Percentiles rank a stretch among this genome's conserved stretches.
phyloP scores from a whole-genome alignment of 192 early-diverging fungal genomes.

The Rhizoclosmatium globosum region DNA sequence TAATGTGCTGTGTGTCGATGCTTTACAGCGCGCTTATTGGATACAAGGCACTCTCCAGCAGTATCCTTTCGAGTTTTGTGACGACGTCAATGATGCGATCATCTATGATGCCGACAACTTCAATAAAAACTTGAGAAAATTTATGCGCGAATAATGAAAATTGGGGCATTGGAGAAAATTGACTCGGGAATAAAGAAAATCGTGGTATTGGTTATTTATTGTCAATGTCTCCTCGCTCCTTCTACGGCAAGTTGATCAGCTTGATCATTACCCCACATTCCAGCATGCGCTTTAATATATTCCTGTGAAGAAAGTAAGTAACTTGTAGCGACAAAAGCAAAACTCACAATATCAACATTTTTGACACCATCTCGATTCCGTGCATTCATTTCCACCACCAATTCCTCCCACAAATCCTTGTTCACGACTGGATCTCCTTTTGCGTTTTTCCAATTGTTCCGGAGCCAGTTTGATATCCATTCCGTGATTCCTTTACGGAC shows the following conservation, averaged over 20 bases:
- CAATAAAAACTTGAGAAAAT: too few species aligned
- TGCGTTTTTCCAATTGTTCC: conserved; percentile 68
- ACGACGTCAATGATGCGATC: too few species aligned
- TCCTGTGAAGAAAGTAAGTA: conserved; percentile 38
- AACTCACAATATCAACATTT: conserved; percentile 30
- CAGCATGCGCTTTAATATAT: conserved; percentile 78
- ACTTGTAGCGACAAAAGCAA: background rate
- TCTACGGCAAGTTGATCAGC: conserved; percentile 80
- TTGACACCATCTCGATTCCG: background rate
- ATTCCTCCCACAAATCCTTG: conserved; percentile 74
- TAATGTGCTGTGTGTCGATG: too few species aligned
- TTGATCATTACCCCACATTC: conserved; percentile 77
- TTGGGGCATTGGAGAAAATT: too few species aligned
- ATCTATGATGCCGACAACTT: too few species aligned
- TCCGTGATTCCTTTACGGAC: conserved; percentile 68
- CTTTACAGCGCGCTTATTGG: too few species aligned
- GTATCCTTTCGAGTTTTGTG: too few species aligned
- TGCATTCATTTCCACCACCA: conserved; percentile 54
- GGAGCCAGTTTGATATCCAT: conserved; percentile 81
- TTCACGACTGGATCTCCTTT: conserved; percentile 73
- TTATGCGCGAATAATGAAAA: too few species aligned
- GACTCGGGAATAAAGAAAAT: too few species aligned
- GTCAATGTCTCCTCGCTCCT: conserved; percentile 57
- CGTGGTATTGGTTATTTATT: too few species aligned
- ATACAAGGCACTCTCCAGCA: too few species aligned